Evolutionary conservation across 352 stramenopile species (phyloP).

Genomic region (Pythium guiyangense): DNA sequence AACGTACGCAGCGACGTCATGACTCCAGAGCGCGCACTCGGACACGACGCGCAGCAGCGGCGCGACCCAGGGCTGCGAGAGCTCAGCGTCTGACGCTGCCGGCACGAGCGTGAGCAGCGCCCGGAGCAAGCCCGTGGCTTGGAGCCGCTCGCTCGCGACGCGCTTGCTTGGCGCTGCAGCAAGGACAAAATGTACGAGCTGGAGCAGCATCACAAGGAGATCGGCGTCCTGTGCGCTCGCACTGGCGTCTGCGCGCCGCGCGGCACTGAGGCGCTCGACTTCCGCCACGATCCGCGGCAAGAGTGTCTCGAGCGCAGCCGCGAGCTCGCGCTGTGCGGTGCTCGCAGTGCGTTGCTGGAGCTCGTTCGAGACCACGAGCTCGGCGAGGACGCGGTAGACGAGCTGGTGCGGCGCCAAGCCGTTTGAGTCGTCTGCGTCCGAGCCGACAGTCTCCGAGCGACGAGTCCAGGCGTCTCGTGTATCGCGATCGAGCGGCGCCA

Average conservation of each 20-base stretch:
- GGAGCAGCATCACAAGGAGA: conserved; percentile 36
- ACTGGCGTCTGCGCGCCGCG: neutral
- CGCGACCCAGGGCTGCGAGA: conserved; percentile 23
- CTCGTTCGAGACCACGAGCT: conserved; percentile 49
- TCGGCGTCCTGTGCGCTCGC: conserved; percentile 23
- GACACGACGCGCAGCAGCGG: conserved; percentile 44
- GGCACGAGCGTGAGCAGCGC: conserved; percentile 40
- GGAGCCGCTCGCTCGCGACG: conserved; percentile 27
- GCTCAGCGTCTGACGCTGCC: neutral
- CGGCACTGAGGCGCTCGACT: conserved; percentile 22
- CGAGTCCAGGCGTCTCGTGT: too few relatives aligned
- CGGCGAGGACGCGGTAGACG: conserved; percentile 44
- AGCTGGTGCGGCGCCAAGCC: conserved; percentile 21
- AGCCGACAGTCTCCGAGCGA: too few relatives aligned
- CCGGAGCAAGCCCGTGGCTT: conserved; percentile 42
- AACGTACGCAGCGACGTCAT: conserved; percentile 35
- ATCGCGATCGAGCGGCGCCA: conserved; percentile 6
- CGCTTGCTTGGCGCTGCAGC: conserved; percentile 20
- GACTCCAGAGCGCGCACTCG: conserved; percentile 47
- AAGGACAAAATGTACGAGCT: conserved; percentile 47
- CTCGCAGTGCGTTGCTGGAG: conserved; percentile 29
- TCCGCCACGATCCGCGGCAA: conserved; percentile 32
- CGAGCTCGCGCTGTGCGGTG: conserved; percentile 30
- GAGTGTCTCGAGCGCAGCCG: conserved; percentile 28
- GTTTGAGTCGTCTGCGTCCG: too few relatives aligned